Evolutionary conservation across 2,329 filamentous ascomycete genomes (phyloP), one percentile per base, ranked within the genome.

Genomic region (Cordyceps tenuipes): DNA sequence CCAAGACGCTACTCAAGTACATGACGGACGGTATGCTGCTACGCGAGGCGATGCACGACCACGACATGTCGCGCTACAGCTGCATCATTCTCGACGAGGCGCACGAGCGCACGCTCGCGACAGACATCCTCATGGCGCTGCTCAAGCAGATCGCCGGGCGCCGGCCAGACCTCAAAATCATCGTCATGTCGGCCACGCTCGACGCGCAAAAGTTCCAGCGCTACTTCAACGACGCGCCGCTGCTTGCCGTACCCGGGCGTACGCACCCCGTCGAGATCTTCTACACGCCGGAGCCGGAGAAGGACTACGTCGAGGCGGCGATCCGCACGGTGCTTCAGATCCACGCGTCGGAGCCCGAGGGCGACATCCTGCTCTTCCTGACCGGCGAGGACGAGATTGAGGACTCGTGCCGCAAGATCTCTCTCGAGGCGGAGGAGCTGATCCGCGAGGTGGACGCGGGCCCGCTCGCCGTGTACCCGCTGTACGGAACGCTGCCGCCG

Each of bases 21-120:
- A 99, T 99, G 94, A 99, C 95, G 49, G 94, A 99, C 71, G 95
- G 95, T 84, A 97, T 99, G 88, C 85, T 99, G 68, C 81, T 97
- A 69, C 82, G 94, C 69, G 94, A 99, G 76, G 92, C 94, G 61
- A 96, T 99, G 87, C 87, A 97, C 75, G 94, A 99, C 73, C 90
- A 92, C 70, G 84, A 95, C 67, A 84, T 99, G 76, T 87, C 83
- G 55, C 89, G 92, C 59, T 99, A 99, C 77, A 94, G 91, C 79
- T 95, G 90, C 69, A 97, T 99, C 71, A 97, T 99, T 75, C 87
- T 99, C 63, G 94, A 99, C 73, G 94, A 99, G 75, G 94, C 95
- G 59, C 94, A 99, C 85, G 94, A 99, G 76, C 86, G 95, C 73
- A 99, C 94, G 0, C 86, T 99, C 63, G 91, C 93, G 23, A 99